Evolutionary conservation across 345 rosid species (phyloP).

Genomic region (Gossypium arboreum): DNA sequence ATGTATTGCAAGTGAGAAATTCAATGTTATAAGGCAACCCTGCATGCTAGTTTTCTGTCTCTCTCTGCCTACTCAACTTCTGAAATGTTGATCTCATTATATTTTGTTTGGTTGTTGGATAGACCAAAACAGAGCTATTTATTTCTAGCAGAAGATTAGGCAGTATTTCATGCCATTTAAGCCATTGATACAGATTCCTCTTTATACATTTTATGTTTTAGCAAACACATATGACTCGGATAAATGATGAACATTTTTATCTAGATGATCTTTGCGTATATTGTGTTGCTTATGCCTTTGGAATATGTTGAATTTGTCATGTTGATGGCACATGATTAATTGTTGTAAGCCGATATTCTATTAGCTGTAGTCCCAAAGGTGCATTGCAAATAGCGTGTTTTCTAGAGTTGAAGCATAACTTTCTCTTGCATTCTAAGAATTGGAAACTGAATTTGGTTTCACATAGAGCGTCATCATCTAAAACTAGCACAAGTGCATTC

Average conservation of each 20-base stretch:
- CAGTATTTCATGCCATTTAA: background rate
- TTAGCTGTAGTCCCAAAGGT: background rate
- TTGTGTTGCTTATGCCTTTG: background rate
- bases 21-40: constrained; percentile 7
- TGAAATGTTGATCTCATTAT: constrained; percentile 13
- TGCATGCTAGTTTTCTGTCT: constrained; percentile 4
- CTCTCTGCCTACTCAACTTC: constrained; percentile 9
- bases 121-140: background rate
- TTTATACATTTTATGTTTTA: background rate
- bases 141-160: background rate
- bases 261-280: background rate
- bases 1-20: constrained; percentile 2
- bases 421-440: constrained; percentile 1
- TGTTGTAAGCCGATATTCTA: background rate
- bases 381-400: background rate
- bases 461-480: background rate
- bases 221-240: background rate
- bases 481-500: background rate
- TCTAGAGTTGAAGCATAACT: background rate
- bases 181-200: background rate
- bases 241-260: constrained; percentile 1
- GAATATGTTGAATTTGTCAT: background rate
- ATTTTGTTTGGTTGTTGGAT: constrained; percentile 1
- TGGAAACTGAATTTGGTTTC: background rate
- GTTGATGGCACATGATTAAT: background rate